Evolutionary conservation across 2,329 filamentous ascomycete species (phyloP).

Genomic region (Domatiomyces catenatus): DNA sequence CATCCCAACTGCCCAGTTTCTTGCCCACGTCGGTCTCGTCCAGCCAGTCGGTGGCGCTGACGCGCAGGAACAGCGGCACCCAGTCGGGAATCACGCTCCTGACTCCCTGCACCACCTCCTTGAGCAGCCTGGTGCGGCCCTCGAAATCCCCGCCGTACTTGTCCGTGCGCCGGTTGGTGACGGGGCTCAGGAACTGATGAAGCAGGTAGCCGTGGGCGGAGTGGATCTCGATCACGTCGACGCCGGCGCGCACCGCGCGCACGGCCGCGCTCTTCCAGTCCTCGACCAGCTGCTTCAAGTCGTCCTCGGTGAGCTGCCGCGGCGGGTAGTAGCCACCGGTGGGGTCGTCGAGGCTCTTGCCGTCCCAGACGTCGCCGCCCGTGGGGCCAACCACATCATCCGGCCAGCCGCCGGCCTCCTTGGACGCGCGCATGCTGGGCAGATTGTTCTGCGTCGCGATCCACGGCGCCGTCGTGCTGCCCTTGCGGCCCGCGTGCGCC

Average conservation of each 20-base stretch:
- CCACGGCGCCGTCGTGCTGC: constrained; percentile 41
- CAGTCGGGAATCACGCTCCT: constrained; percentile 46
- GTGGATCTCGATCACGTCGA: constrained; percentile 70
- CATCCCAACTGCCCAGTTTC: constrained; percentile 42
- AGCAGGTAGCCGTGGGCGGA: constrained; percentile 66
- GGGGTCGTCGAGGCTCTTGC: constrained; percentile 8
- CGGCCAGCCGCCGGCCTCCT: constrained; percentile 14
- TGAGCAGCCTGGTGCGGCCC: constrained; percentile 51
- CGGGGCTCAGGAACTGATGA: constrained; percentile 53
- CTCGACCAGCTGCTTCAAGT: constrained; percentile 21
- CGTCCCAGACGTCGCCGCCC: constrained; percentile 14
- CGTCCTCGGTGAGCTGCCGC: constrained; percentile 17
- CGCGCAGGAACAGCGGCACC: constrained; percentile 60
- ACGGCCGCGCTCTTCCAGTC: constrained; percentile 31
- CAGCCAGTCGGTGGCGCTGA: constrained; percentile 62
- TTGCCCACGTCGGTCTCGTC: constrained; percentile 43
- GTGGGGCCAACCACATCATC: constrained; percentile 15
- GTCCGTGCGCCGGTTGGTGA: constrained; percentile 50
- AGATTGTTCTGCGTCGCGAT: constrained; percentile 17
- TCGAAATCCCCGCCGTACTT: constrained; percentile 37
- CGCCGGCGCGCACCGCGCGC: constrained; percentile 51
- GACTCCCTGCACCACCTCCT: constrained; percentile 53
- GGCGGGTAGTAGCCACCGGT: constrained; percentile 14
- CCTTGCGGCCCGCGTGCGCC: constrained; percentile 59
- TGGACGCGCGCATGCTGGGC: constrained; percentile 6